Base-by-base conservation (phyloP, 768 basidiomycete genomes). In the Hericium erinaceus region DNA sequence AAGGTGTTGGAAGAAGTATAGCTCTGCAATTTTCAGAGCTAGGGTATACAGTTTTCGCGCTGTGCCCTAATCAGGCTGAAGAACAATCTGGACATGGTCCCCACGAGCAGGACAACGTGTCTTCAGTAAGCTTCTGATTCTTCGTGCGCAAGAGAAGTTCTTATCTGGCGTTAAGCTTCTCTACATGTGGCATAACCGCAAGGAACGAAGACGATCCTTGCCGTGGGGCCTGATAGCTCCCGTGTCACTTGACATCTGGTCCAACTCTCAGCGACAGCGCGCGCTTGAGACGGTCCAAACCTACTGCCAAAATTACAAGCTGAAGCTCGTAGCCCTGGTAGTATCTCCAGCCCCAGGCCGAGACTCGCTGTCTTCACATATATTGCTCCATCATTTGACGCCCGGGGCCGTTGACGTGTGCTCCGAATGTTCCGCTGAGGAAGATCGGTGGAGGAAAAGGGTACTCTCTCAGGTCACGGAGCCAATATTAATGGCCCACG, bases 161-260 rank as follows among this genome's bases (percentile, higher is more conserved):
- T 48, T 48, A 20, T 18, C 1, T 38, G 33, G 4, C 0, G 18
- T 16, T 3, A 33, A 70, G 70, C 67, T 72, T 48, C 66, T 70
- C 11, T 70, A 70, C 58, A 64, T 62, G 22, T 72, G 70, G 70
- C 70, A 72, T 58, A 64, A 65, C 55, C 61, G 62, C 58, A 71
- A 69, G 44, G 67, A 69, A 58, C 60, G 64, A 53, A 66, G 66
- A 15, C 61, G 66, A 46, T 58, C 61, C 39, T 57, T 58, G 16
- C 55, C 67, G 3, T 70, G 69, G 69, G 70, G 70, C 39, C 56
- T 70, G 33, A 59, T 72, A 10, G 69, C 70, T 6, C 70, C 70
- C 41, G 66, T 70, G 50, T 60, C 64, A 37, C 56, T 70, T 16
- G 68, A 70, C 57, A 57, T 66, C 38, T 61, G 56, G 55, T 69